Evolutionary conservation across 2,329 filamentous ascomycete genomes (phyloP).

Genomic region (Pseudodiploospora longispora): DNA sequence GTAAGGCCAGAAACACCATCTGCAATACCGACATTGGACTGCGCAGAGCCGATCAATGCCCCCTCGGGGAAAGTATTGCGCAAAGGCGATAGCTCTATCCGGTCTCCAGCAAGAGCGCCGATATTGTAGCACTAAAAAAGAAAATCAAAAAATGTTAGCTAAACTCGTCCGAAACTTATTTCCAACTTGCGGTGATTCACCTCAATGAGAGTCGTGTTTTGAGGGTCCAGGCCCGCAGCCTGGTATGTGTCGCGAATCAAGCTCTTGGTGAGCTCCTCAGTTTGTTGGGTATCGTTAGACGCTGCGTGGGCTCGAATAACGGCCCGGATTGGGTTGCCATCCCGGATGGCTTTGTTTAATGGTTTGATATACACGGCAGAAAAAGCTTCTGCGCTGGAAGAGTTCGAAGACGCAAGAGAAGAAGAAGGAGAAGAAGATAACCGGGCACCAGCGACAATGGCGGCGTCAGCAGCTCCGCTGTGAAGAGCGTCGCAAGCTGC

Average conservation of each 20-base stretch:
- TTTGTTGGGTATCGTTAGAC: constrained; percentile 7
- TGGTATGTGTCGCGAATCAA: constrained; percentile 4
- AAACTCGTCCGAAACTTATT: constrained; percentile 9
- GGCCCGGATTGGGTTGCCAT: constrained; percentile 28
- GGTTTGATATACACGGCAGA: constrained; percentile 32
- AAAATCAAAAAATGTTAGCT: neutral
- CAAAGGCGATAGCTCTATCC: neutral
- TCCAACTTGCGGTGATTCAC: constrained; percentile 17
- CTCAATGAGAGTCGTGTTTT: neutral
- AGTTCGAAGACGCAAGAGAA: constrained; percentile 11
- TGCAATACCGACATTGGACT: constrained; percentile 17
- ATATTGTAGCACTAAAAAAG: neutral
- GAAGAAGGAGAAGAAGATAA: neutral
- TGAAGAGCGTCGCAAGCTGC: constrained; percentile 4
- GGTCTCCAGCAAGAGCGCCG: neutral
- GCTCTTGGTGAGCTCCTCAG: neutral
- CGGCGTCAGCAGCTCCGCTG: constrained; percentile 3
- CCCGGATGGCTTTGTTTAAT: constrained; percentile 29
- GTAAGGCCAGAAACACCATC: constrained; percentile 16
- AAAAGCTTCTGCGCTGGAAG: constrained; percentile 34
- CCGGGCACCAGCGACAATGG: constrained; percentile 3
- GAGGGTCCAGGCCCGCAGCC: neutral
- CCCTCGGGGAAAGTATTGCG: neutral
- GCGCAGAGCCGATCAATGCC: constrained; percentile 6
- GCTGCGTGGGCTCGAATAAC: constrained; percentile 22